Conservation (phyloP, 2,329 filamentous ascomycete species). For the Colletotrichum gloeosporioides region DNA sequence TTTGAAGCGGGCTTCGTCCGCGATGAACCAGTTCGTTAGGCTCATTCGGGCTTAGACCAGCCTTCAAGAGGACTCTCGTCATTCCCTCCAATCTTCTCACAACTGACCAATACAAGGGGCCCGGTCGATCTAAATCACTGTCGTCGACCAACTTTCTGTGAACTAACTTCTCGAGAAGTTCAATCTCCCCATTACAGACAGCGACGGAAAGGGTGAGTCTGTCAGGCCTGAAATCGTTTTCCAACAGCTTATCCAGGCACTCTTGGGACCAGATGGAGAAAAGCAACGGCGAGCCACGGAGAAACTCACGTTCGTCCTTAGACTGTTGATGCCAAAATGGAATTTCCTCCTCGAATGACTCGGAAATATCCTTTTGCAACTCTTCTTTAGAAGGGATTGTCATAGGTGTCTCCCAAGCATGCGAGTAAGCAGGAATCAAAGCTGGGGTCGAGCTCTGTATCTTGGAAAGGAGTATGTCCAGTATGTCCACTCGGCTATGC, state of each 20-base stretch:
- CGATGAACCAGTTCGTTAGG: no score
- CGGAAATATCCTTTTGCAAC: background rate
- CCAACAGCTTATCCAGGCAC: background rate
- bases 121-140: background rate
- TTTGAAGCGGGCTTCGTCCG: background rate
- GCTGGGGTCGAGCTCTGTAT: rapidly evolving
- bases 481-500: rapidly evolving
- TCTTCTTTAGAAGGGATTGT: background rate
- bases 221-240: background rate
- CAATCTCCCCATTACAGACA: background rate
- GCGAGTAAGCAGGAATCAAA: background rate
- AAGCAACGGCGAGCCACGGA: background rate
- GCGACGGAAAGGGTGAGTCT: background rate
- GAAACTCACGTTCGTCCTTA: rapidly evolving
- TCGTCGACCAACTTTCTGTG: background rate
- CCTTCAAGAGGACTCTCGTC: rapidly evolving
- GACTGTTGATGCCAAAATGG: background rate
- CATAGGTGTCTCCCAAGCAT: background rate
- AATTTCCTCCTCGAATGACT: background rate
- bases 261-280: background rate
- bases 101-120: background rate
- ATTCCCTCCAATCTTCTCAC: rapidly evolving
- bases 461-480: rapidly evolving
- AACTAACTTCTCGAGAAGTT: background rate
- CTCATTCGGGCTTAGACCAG: rapidly evolving